Evolutionary conservation across 148 eudicot genomes (phyloP).

Genomic region (Rheum nobile): DNA sequence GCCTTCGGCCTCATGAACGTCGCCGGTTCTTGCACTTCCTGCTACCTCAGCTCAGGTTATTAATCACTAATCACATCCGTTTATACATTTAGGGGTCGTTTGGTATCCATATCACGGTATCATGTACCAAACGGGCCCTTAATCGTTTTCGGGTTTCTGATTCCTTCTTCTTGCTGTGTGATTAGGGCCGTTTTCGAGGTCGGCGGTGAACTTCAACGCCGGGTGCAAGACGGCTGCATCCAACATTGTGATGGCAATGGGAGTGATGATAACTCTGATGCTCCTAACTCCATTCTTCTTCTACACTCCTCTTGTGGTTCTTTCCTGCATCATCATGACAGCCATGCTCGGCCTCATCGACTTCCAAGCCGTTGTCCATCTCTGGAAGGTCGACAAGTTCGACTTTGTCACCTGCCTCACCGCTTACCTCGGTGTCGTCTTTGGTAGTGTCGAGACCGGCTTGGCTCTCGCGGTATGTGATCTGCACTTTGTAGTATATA

Average conservation of each 20-base stretch:
- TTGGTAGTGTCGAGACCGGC: conserved; percentile 46
- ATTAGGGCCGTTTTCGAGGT: conserved; percentile 56
- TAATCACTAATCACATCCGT: neutral
- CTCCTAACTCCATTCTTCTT: conserved; percentile 45
- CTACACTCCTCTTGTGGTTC: conserved; percentile 62
- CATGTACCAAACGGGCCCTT: neutral
- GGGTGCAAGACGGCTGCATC: conserved; percentile 53
- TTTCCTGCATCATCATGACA: conserved; percentile 44
- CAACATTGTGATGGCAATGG: conserved; percentile 53
- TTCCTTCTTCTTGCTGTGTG: neutral
- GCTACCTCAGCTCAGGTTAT: conserved; percentile 56
- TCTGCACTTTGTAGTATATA: neutral
- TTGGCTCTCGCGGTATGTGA: conserved; percentile 32
- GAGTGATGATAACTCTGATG: conserved; percentile 46
- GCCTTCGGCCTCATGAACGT: conserved; percentile 66
- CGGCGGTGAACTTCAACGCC: conserved; percentile 63
- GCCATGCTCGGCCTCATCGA: conserved; percentile 62
- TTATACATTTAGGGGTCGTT: neutral
- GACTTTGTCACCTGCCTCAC: conserved; percentile 46
- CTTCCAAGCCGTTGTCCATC: conserved; percentile 34
- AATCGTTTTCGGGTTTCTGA: neutral
- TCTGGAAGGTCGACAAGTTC: conserved; percentile 54
- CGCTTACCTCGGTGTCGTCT: conserved; percentile 45
- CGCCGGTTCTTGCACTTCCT: conserved; percentile 60
- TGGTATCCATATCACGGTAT: neutral